Base-by-base conservation (phyloP, 1,139 yeast genomes). In the Zygoascus sp. region DNA sequence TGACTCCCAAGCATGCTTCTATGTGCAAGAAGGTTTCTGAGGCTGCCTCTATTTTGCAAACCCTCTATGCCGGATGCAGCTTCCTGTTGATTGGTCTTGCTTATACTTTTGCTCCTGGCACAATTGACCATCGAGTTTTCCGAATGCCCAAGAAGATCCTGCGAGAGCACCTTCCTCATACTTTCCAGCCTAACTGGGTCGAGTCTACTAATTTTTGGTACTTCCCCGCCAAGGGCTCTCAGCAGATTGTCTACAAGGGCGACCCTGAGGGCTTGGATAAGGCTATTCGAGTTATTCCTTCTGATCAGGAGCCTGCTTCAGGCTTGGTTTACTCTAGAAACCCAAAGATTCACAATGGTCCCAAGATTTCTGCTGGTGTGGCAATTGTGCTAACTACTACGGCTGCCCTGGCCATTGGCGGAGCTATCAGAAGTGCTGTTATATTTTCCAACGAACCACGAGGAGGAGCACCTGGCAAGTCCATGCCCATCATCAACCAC, bases 131-230 rank as follows among this genome's bases (percentile, higher is more conserved):
- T 56, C 65, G 68, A 43, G 67, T 80, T 39, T 71, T 74, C 50
- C 50, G 53, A 13, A 45, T 57, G 49, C 61, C 60, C 36, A 48
- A 53, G 49, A 50, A 50, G 43, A 40, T 45, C 13, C 48, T 48
- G 39, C 40, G 50, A 46, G 58, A 48, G 46, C 44, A 36, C 15
- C 49, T 58, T 17, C 68, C 68, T 30, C 60, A 66, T 56, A 80
- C 87, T 16, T 79, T 79, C 60, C 92, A 83, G 63, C 87, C 94
- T 32, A 81, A 83, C 75, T 84, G 94, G 94, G 80, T 84, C 58
- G 81, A 81, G 60, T 44, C 41, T 11, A 74, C 80, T 1, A 81
- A 82, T 57, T 25, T 44, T 13, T 58, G 76, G 81, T 28, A 61
- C 47, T 60, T 49, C 42, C 61, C 63, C 7, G 40, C 45, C 21